Evolutionary conservation across 192 early-diverging fungal species (phyloP), one percentile per base, ranked within the genome.

Genomic region (Thoreauomyces humboldtii): DNA sequence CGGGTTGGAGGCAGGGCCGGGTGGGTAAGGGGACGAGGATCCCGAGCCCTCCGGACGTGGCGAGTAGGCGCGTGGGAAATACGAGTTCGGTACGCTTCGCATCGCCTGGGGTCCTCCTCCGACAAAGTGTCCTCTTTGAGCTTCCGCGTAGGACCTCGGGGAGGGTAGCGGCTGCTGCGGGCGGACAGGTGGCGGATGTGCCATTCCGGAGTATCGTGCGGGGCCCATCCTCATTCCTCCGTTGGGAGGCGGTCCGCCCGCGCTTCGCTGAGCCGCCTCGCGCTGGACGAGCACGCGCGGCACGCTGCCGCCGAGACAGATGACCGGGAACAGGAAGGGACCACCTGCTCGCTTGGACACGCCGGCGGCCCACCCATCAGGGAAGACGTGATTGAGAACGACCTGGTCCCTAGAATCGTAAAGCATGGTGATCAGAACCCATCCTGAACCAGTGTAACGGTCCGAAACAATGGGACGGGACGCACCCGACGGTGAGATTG

Each of bases 291-390:
- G 44, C 17, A 76, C 74, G 2, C 72, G 33, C 12, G 70, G 75
- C 3, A 77, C 75, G 50, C 62, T 59, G 2, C 75, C 75, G 5
- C 75, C 75, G 2, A 77, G 45, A 33, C 75, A 77, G 14, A 69
- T 64, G 12, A 77, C 14, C 7, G 76, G 76, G 46, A 77, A 77
- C 51, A 73, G 24, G 14, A 54, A 73, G 7, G 76, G 76, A 7
- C 76, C 76, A 28, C 76, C 76, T 7, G 76, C 58, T 24, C 72
- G 57, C 51, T 62, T 66, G 27, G 48, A 58, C 7, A 77, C 72
- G 43, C 76, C 76, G 19, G 69, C 68, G 12, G 64, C 67, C 76
- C 76, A 77, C 11, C 71, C 72, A 50, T 77, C 76, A 14, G 62
- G 29, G 58, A 59, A 77, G 17, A 77, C 72, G 21, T 52, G 32